Conservation (phyloP, 768 basidiomycete genomes). For the Neoboletus subvelutipes region DNA sequence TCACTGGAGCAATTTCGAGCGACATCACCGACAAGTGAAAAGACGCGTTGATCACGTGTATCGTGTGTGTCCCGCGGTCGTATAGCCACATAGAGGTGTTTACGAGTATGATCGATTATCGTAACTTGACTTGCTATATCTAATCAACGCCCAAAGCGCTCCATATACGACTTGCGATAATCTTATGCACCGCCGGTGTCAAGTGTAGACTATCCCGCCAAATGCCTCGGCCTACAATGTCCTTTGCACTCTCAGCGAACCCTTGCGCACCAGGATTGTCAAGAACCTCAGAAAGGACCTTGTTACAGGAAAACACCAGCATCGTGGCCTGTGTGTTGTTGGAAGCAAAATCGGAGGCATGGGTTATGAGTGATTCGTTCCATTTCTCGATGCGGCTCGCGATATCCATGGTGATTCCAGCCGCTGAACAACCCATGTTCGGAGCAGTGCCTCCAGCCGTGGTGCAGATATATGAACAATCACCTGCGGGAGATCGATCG, state of each 20-base stretch:
- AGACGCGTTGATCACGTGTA: conserved; percentile 9
- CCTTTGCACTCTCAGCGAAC: conserved; percentile 5
- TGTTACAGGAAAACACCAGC: conserved; percentile 8
- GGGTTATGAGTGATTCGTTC: background rate
- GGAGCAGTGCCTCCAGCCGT: background rate
- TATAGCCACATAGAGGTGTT: conserved; percentile 13
- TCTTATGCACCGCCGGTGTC: conserved; percentile 32
- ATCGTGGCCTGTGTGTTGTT: background rate
- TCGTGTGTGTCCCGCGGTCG: background rate
- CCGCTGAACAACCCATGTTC: background rate
- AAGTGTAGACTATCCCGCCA: conserved; percentile 42
- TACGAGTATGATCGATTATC: background rate
- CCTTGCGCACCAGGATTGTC: conserved; percentile 6
- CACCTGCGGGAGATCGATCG: conserved; percentile 9
- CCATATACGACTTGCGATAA: conserved; percentile 27
- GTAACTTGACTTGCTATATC: background rate
- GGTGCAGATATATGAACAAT: background rate
- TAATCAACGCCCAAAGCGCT: background rate
- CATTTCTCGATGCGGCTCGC: conserved; percentile 5
- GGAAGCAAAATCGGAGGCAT: conserved; percentile 2
- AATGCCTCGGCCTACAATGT: conserved; percentile 20
- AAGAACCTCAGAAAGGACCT: conserved; percentile 11
- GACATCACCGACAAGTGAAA: conserved; percentile 1
- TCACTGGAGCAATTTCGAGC: conserved; percentile 23
- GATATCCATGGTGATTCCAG: background rate